Base-by-base conservation (phyloP, 2,329 filamentous ascomycete genomes). In the Mycosphaerelloides madeirae region DNA sequence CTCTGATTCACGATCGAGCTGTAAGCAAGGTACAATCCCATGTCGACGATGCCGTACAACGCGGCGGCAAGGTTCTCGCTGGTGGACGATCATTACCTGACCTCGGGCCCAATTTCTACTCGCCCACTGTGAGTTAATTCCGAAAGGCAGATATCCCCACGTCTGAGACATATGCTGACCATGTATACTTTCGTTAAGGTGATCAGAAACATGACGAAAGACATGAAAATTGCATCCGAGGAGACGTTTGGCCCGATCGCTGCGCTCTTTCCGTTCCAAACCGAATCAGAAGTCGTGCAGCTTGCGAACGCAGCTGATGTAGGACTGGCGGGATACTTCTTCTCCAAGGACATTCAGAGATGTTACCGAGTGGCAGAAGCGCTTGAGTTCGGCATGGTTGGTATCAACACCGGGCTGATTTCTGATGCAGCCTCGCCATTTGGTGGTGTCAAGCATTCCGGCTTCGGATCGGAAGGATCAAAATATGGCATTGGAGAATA, bases 181-280 rank as follows among this genome's bases (percentile, higher is more conserved):
- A 25, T 25, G 5, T 9, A 25, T 25, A n/a, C 22, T 5, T 25
- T 5, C 22, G 9, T 9, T 25, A 6, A 25, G 22, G 22, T 25
- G 32, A 80, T 98, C 49, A 83, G 85, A 8, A 86, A 85, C 51
- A 91, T 95, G 83, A 95, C 76, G 9, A 73, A 77, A 46, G 81
- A 90, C 32, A 97, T 97, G 93, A 76, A 79, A 48, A 77, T 97
- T 55, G 83, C 87, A 3, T 73, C 73, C 1, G 91, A 97, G 68
- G 93, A 98, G 74, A 98, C 91, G 0, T 98, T 98, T 64, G 93
- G 93, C 0, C 93, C 93, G 2, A 85, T 97, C 0, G 91, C 90
- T 0, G 91, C 86, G 0, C 69, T 97, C 12, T 96, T 96, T 73
- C 78, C 82, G 38, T 98, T 97, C 63, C 79, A 87, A 36, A 88